phyloP scores from a whole-genome alignment of 208 protist species.

The Wallacemonas collosoma region DNA sequence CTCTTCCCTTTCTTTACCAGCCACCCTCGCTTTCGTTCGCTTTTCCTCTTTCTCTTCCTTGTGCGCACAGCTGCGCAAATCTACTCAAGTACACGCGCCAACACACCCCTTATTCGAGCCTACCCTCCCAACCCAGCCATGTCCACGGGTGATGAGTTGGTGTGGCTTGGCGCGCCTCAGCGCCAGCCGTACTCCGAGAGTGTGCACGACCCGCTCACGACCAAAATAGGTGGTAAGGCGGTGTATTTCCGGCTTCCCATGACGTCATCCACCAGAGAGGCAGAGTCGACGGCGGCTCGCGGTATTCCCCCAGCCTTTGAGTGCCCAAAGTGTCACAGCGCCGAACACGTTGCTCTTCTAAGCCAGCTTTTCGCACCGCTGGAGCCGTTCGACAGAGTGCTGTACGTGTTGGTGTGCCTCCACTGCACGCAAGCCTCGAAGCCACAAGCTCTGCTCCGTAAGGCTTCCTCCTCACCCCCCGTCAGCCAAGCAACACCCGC shows the following conservation, averaged over 20 bases:
- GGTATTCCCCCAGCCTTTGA: slow-evolving; percentile 41
- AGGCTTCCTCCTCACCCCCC: neutral
- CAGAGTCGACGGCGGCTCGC: slow-evolving; percentile 12
- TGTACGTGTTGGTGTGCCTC: slow-evolving; percentile 81
- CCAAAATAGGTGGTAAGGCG: slow-evolving; percentile 71
- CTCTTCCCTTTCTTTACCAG: no score
- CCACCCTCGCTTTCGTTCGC: no score
- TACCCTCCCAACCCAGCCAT: neutral
- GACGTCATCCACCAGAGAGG: slow-evolving; percentile 9
- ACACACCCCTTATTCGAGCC: no score
- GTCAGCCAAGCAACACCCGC: neutral
- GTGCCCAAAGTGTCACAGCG: slow-evolving; percentile 73
- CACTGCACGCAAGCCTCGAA: slow-evolving; percentile 31
- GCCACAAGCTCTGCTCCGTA: neutral
- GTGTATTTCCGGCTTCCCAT: slow-evolving; percentile 50
- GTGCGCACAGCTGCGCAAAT: neutral
- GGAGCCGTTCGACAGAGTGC: slow-evolving; percentile 75
- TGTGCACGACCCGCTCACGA: slow-evolving; percentile 54
- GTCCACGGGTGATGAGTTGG: neutral
- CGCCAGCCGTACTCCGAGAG: slow-evolving; percentile 29
- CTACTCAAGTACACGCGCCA: no score
- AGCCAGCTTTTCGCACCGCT: slow-evolving; percentile 82
- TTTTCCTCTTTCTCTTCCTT: neutral
- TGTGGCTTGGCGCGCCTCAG: slow-evolving; percentile 74
- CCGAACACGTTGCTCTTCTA: slow-evolving; percentile 59